Evolutionary conservation across 352 stramenopile species (phyloP), one percentile per base, ranked within the genome.

Genomic region (Phytopythium aichiense): DNA sequence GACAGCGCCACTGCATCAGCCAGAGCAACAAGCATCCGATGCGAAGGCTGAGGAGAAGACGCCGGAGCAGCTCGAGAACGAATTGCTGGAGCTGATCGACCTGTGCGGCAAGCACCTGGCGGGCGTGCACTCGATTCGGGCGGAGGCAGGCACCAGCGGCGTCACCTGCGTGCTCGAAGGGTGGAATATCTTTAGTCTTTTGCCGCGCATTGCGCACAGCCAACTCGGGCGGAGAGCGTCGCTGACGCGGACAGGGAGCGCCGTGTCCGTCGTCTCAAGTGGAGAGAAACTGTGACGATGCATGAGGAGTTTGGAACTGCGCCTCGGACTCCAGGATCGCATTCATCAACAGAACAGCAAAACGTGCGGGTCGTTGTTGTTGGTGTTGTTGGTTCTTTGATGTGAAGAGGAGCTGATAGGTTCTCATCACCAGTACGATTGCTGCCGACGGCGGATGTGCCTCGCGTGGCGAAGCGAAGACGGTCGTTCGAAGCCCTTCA

Each of bases 91-190:
- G 46, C 63, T 87, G 23, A 89, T 89, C 64, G 77, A 87, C 28
- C 61, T 77, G 60, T 76, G 76, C 45, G 63, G 62, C 25, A 73
- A 71, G 49, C 74, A 86, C 42, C 54, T 92, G n/a, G 58, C 77
- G 60, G 77, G 77, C 31, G 45, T 88, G 12, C 73, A 79, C 23
- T 64, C 81, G 54, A 55, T 91, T 12, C 79, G 74, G 16, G 77
- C 70, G 4, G 80, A 92, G 61, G 81, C 83, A 2, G 83, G 83
- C 7, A 89, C 83, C 4, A 90, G 79, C 48, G 83, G 83, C 0
- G 22, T 91, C 23, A 77, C 74, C 4, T 77, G 82, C 22, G 58
- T 79, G 11, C 45, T 91, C 4, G 83, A 92, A 46, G 81, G 81
- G 1, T 88, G 76, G 73, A 88, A 91, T 52, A 16, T 89, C 16